Evolutionary conservation across 1,139 yeast genomes (phyloP).

Genomic region (Yamadazyma dushanensis): DNA sequence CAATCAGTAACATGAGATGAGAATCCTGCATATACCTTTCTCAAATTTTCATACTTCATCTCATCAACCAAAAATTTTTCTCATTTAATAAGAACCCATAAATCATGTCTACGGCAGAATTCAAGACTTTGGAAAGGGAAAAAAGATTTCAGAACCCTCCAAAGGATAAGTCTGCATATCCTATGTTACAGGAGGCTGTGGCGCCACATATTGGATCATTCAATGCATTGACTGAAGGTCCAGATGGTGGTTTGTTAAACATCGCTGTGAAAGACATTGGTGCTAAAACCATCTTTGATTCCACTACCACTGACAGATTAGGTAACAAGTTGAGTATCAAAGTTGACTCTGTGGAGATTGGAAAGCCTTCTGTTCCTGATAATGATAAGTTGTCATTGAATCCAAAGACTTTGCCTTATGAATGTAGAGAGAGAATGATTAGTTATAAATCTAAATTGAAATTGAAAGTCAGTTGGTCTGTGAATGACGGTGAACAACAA

Average conservation of each 20-base stretch:
- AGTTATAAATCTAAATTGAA: constrained; percentile 73
- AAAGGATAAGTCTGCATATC: constrained; percentile 77
- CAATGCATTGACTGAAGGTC: constrained; percentile 90
- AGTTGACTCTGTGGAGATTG: constrained; percentile 82
- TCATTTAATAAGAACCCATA: no score
- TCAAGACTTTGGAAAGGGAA: constrained; percentile 88
- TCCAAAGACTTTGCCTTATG: constrained; percentile 82
- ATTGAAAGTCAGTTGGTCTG: constrained; percentile 78
- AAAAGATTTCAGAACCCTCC: constrained; percentile 85
- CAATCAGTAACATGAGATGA: neutral
- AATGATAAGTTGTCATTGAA: constrained; percentile 79
- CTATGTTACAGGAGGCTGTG: constrained; percentile 83
- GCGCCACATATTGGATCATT: constrained; percentile 95
- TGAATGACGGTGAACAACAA: constrained; percentile 82
- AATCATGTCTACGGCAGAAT: constrained; percentile 40
- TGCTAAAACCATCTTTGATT: constrained; percentile 77
- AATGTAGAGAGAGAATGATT: constrained; percentile 86
- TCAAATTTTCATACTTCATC: constrained; percentile 5
- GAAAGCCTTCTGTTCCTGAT: constrained; percentile 75
- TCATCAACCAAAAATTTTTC: constrained; percentile 14
- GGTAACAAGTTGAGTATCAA: constrained; percentile 83
- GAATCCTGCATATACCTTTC: constrained; percentile 3
- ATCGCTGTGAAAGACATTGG: constrained; percentile 90
- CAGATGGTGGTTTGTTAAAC: constrained; percentile 80
- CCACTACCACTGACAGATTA: constrained; percentile 50